These are phyloP conservation scores for Aspergillus bombycis DNA, from an alignment of 2,329 filamentous ascomycete species.

Conservation along the genomic window DNA sequence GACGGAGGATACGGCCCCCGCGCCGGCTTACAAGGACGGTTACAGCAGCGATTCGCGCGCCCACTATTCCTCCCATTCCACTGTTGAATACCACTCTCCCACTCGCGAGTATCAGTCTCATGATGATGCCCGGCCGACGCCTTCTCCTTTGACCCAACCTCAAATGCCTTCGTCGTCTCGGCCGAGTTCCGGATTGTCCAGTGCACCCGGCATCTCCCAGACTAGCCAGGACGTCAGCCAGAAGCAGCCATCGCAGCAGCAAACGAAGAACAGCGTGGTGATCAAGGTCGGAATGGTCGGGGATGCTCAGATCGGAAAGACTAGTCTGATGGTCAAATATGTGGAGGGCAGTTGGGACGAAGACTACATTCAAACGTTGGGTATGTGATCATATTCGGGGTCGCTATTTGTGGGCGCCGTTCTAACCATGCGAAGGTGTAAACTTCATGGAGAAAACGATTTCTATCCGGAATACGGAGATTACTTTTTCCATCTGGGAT, in stretches of 20 bases:
- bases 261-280: constrained; percentile 70
- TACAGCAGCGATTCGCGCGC: constrained; percentile 51
- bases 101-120: constrained; percentile 46
- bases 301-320: constrained; percentile 98
- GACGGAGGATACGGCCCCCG: constrained; percentile 40
- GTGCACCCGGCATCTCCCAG: constrained; percentile 49
- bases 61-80: constrained; percentile 52
- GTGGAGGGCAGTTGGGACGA: constrained; percentile 99
- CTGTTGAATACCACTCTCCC: constrained; percentile 33
- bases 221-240: constrained; percentile 53
- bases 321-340: constrained; percentile 99
- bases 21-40: constrained; percentile 33
- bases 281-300: constrained; percentile 99
- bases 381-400: constrained; percentile 41
- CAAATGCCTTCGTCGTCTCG: constrained; percentile 42
- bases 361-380: constrained; percentile 97
- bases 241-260: constrained; percentile 46
- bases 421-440: constrained; percentile 61
- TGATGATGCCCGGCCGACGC: constrained; percentile 50
- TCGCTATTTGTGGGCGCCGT: background rate
- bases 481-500: constrained; percentile 99
- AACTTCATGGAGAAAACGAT: constrained; percentile 99
- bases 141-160: constrained; percentile 46
- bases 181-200: constrained; percentile 56
- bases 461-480: constrained; percentile 97